Percentiles rank a stretch among this genome's conserved stretches.
phyloP scores from a whole-genome alignment of 352 stramenopile genomes.

The Pythium apleroticum region DNA sequence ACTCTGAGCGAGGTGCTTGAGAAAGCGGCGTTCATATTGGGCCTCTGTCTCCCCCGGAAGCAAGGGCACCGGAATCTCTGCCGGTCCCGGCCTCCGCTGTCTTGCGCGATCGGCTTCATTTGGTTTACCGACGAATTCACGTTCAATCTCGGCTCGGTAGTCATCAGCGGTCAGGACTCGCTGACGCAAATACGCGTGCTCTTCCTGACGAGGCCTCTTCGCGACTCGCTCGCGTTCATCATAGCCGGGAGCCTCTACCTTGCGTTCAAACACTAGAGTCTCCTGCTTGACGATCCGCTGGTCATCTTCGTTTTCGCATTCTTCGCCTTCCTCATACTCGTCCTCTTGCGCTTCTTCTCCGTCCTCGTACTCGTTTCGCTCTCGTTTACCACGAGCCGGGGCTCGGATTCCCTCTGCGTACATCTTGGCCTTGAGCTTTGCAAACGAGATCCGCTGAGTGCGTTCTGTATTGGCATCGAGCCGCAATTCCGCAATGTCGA shows the following conservation, averaged over 20 bases:
- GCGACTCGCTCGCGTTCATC: neutral
- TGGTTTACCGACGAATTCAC: neutral
- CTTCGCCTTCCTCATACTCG: neutral
- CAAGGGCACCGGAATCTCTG: constrained; percentile 31
- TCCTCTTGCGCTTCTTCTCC: constrained; percentile 7
- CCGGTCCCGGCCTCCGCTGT: neutral
- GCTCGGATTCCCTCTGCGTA: constrained; percentile 3
- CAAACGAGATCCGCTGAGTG: constrained; percentile 13
- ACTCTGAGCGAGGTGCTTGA: neutral
- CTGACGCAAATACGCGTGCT: constrained; percentile 5
- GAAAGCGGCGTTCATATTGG: constrained; percentile 34
- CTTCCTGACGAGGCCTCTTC: neutral
- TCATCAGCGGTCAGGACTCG: constrained; percentile 5
- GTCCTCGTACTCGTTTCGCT: constrained; percentile 5
- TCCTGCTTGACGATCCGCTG: neutral
- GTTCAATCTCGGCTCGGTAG: constrained; percentile 7
- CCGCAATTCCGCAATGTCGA: constrained; percentile 6
- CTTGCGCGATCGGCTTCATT: neutral
- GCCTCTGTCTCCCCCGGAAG: constrained; percentile 32
- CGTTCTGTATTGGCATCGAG: constrained; percentile 6
- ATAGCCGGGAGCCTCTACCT: neutral
- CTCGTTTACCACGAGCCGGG: neutral
- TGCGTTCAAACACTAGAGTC: too few species aligned
- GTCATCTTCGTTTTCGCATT: neutral
- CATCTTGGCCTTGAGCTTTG: constrained; percentile 1